phyloP scores from a whole-genome alignment of 192 early-diverging fungal species.

The Gigaspora rosea region DNA sequence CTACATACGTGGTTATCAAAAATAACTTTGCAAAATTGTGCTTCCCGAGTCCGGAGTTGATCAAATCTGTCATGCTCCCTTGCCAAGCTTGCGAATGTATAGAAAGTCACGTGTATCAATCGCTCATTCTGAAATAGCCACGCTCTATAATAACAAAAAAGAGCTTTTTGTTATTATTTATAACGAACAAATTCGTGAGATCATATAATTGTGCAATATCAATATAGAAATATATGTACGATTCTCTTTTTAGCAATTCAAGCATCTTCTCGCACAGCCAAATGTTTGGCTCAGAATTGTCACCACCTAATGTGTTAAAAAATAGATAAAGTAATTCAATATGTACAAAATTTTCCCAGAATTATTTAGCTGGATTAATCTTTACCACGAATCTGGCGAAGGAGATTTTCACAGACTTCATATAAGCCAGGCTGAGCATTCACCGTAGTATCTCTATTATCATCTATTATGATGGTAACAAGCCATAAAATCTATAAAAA shows the following conservation, averaged over 20 bases:
- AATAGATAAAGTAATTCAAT: not conserved
- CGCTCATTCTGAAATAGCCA: slow-evolving; percentile 15
- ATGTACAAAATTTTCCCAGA: no score
- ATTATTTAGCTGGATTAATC: no score
- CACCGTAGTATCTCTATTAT: not conserved
- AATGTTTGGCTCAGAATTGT: slow-evolving; percentile 5
- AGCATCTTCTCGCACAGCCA: not conserved
- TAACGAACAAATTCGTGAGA: not conserved
- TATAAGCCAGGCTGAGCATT: not conserved
- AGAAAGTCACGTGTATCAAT: slow-evolving; percentile 6
- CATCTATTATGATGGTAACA: not conserved
- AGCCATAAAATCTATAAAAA: slow-evolving; percentile 5
- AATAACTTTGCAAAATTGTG: not conserved
- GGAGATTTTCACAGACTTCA: not conserved
- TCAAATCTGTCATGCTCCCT: slow-evolving; percentile 1
- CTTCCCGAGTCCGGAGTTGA: not conserved
- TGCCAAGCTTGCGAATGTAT: slow-evolving; percentile 14
- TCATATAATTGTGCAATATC: not conserved
- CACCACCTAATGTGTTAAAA: slow-evolving; percentile 2
- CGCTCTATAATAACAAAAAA: not conserved
- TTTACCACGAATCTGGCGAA: slow-evolving; percentile 17
- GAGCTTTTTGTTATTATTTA: not conserved
- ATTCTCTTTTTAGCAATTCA: not conserved
- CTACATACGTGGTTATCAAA: not conserved
- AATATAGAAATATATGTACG: not conserved